Conservation (phyloP, 164 flowering plant genomes). For the Liriodendron chinense region DNA sequence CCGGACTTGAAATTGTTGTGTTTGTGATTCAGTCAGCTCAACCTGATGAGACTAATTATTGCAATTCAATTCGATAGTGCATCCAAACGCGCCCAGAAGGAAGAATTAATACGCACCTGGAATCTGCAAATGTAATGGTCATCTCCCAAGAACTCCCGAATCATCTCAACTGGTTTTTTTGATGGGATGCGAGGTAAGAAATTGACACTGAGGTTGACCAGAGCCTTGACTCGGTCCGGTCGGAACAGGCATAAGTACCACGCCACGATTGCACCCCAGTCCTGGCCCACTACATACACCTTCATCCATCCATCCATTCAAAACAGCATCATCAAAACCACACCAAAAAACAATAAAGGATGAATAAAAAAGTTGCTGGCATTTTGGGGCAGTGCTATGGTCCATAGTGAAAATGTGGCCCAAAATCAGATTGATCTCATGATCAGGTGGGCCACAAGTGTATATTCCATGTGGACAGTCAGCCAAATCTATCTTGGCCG, state of each 20-base stretch:
- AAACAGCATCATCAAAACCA: not conserved
- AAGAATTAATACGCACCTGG: slow-evolving; percentile 44
- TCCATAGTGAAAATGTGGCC: no score
- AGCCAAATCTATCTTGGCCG: no score
- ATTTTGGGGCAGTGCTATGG: no score
- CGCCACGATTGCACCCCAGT: slow-evolving; percentile 73
- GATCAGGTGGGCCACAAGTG: no score
- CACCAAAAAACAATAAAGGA: no score
- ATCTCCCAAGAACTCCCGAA: slow-evolving; percentile 54
- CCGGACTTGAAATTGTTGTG: not conserved
- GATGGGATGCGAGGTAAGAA: slow-evolving; percentile 46
- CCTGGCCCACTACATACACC: slow-evolving; percentile 79
- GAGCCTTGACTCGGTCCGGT: slow-evolving; percentile 72
- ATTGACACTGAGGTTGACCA: slow-evolving; percentile 57
- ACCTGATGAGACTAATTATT: no score
- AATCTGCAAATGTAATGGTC: slow-evolving; percentile 69
- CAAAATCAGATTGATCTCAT: no score
- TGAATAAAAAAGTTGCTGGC: no score
- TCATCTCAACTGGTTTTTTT: slow-evolving; percentile 34
- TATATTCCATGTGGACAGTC: no score
- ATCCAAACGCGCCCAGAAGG: not conserved
- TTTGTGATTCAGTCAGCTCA: not conserved
- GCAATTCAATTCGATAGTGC: no score
- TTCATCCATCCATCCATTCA: slow-evolving; percentile 4
- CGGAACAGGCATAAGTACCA: slow-evolving; percentile 68